Percentiles rank a stretch among this genome's conserved stretches.
These are phyloP conservation scores for Gymnopilus junonius DNA, from an alignment of 768 basidiomycete genomes.

Conservation along the genomic window DNA sequence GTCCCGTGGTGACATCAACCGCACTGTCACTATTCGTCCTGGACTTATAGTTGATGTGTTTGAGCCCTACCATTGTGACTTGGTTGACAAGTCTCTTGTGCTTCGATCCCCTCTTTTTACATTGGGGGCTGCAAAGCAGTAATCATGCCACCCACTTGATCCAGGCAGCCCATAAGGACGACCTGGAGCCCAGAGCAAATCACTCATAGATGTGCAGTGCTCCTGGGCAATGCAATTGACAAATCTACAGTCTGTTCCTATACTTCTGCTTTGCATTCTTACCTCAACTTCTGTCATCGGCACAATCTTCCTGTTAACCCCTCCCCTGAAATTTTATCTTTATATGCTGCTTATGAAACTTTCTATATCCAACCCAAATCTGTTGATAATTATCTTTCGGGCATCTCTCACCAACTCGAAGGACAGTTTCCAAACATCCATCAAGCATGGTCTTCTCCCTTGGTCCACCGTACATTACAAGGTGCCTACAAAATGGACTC, in stretches of 20 bases:
- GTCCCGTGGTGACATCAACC: too few relatives aligned
- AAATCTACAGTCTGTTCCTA: background rate
- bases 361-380: constrained; percentile 12
- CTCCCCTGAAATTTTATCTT: background rate
- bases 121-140: background rate
- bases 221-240: constrained; percentile 6
- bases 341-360: constrained; percentile 2
- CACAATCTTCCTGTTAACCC: background rate
- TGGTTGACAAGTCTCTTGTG: background rate
- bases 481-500: background rate
- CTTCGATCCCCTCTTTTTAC: background rate
- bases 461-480: constrained; percentile 4
- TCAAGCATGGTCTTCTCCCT: background rate
- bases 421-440: background rate
- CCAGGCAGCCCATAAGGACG: background rate
- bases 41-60: too few relatives aligned
- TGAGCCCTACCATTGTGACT: background rate
- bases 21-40: too few relatives aligned
- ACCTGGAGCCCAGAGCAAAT: constrained; percentile 4
- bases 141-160: background rate
- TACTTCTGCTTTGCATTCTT: background rate
- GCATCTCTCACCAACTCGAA: constrained; percentile 4
- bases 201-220: constrained; percentile 21
- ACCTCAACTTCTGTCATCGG: background rate
- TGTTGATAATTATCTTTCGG: background rate